phyloP scores from a whole-genome alignment of 2,329 filamentous ascomycete genomes.

The Colletotrichum lini region DNA sequence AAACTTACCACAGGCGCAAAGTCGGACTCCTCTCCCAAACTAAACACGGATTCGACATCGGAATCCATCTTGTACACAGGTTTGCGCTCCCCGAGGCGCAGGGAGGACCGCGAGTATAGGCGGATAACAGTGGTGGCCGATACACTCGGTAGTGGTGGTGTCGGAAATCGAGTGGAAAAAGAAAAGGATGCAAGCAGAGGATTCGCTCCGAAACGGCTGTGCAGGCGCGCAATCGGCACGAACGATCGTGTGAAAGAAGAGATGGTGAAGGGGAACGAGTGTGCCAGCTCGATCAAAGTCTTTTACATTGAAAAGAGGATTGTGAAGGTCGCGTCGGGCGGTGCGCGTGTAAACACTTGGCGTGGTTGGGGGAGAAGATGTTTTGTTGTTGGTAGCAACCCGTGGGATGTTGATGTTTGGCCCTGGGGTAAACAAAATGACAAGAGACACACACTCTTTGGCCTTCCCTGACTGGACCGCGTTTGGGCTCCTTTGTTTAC shows the following conservation, averaged over 20 bases:
- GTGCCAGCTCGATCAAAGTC: constrained; percentile 37
- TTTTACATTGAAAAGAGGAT: constrained; percentile 37
- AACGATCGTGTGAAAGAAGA: constrained; percentile 24
- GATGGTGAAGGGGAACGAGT: constrained; percentile 31
- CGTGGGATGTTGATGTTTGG: constrained; percentile 43
- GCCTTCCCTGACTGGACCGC: constrained; percentile 37
- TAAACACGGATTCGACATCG: constrained; percentile 65
- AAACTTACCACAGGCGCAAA: constrained; percentile 57
- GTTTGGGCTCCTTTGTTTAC: constrained; percentile 39
- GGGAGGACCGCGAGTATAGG: constrained; percentile 24
- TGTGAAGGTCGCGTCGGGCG: constrained; percentile 15
- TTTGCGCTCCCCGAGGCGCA: constrained; percentile 33
- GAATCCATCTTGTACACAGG: constrained; percentile 64
- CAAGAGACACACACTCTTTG: constrained; percentile 15
- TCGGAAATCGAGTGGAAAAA: constrained; percentile 3
- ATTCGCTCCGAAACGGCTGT: constrained; percentile 29
- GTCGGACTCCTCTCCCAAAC: constrained; percentile 57
- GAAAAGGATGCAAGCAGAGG: constrained; percentile 8
- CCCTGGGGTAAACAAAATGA: constrained; percentile 38
- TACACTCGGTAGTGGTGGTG: constrained; percentile 9
- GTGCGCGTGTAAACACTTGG: constrained; percentile 24
- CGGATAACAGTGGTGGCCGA: constrained; percentile 27
- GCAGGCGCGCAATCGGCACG: constrained; percentile 40
- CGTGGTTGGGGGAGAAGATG: constrained; percentile 13
- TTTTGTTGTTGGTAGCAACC: constrained; percentile 44